Base-by-base conservation (phyloP, 179 eudicot species). In the Silene coronaria region DNA sequence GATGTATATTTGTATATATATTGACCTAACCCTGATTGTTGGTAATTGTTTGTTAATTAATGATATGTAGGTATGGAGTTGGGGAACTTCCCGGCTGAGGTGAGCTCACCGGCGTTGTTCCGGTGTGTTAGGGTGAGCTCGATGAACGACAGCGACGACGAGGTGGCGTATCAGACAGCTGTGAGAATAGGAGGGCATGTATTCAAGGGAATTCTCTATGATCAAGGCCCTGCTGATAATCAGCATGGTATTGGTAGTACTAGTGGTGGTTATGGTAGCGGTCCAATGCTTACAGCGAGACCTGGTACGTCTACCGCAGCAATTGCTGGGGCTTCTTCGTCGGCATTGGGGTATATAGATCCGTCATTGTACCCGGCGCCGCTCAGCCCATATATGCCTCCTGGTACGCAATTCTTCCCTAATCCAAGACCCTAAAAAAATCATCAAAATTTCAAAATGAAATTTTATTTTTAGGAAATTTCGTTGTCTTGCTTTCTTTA, bases 321-420 rank as follows among this genome's bases (percentile, higher is more conserved):
- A 2, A 38, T 83, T 0, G 78, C 81, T 7, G 53, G 82, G 1
- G 63, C 75, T 6, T 58, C 80, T 0, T 28, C 87, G 2, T 55
- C 79, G 0, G 61, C 75, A 9, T 71, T 62, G 8, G 75, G 87
- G 28, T 89, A 79, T 76, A 76, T 87, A 3, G 97, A 88, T 74
- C 91, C 90, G 27, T 82, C 91, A 19, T 66, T 88, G 67, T 91
- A 88, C 73, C 83, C 87, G 16, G 70, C 86, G 36, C 82, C 90
- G 1, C 66, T 87, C 28, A 85, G 73, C 82, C 77, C 86, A 27
- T 89, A 81, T 82, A 82, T 93, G 82, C 76, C 88, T 61, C 78
- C 93, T 70, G 95, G 98, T 89, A 91, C 97, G 88, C 98, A 83
- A 77, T 93, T 93, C 88, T 91, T 90, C 86, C 93, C 91, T 67